Base-by-base conservation (phyloP, 2,329 filamentous ascomycete genomes). In the Ceratocystis destructans region DNA sequence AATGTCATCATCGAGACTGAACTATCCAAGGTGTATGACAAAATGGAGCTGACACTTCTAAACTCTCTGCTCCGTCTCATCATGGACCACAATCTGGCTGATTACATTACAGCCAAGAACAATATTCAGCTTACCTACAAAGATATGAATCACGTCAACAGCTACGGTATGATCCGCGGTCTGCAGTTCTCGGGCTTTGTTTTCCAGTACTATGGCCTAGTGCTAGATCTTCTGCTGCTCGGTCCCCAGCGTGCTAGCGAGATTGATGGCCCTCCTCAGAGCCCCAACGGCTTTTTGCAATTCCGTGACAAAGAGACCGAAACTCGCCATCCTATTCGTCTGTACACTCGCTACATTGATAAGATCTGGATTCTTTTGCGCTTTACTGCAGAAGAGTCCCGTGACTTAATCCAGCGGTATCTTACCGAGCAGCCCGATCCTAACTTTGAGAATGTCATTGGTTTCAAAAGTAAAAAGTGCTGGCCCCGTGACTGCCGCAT, bases 111-210 rank as follows among this genome's bases (percentile, higher is more conserved):
- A 0, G 91, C 93, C 46, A 99, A 99, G 83, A 99, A 99, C 80
- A 99, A 99, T 73, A 94, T 99, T 12, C 93, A 96, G 75, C 83
- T 99, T 69, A 96, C 95, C 69, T 99, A 99, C 81, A 99, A 99
- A 79, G 94, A 99, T 72, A 99, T 99, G 94, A 97, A 96, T 73
- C 94, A 99, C 73, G 94, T 95, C 74, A 99, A 99, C 77, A 95
- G 90, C 74, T 99, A 97, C 74, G 94, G 94, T 71, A 89, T 99
- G 88, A 96, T 99, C 72, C 90, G 94, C 72, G 94, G 95, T 71
- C 82, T 99, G 17, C 95, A 99, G 71, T 99, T 99, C 77, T 96
- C 94, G 1, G 94, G 90, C 0, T 99, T 99, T 69, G 94, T 99
- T 25, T 99, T 99, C 82, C 94, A 99, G 74, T 99, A 92, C 80